phyloP scores from a whole-genome alignment of 768 basidiomycete species.

The Termitomyces sp. region DNA sequence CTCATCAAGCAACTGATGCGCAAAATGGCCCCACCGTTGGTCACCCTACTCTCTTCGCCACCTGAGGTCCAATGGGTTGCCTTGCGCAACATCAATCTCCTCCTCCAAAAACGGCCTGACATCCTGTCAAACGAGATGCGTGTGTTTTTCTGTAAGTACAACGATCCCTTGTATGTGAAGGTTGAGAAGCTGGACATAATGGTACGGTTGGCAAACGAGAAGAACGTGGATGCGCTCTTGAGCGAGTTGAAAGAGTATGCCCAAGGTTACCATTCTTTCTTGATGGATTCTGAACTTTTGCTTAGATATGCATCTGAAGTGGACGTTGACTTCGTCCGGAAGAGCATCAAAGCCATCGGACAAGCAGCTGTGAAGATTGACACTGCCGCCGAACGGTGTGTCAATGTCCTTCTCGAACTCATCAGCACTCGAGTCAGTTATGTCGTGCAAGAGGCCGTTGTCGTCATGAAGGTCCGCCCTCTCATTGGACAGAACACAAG shows the following conservation, averaged over 20 bases:
- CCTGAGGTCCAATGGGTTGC: slow-evolving; percentile 99
- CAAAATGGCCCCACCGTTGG: slow-evolving; percentile 97
- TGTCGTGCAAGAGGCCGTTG: slow-evolving; percentile 96
- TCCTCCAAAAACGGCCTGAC: slow-evolving; percentile 91
- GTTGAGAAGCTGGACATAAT: slow-evolving; percentile 98
- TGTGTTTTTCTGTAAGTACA: slow-evolving; percentile 99
- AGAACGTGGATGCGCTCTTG: slow-evolving; percentile 90
- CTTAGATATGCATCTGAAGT: slow-evolving; percentile 92
- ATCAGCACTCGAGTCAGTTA: slow-evolving; percentile 94
- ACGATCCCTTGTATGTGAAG: slow-evolving; percentile 98
- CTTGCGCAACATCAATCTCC: slow-evolving; percentile 91
- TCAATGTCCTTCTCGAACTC: slow-evolving; percentile 89
- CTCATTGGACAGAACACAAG: not conserved
- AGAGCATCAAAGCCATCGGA: slow-evolving; percentile 94
- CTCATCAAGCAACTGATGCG: slow-evolving; percentile 81
- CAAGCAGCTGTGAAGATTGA: slow-evolving; percentile 97
- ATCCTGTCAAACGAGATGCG: slow-evolving; percentile 95
- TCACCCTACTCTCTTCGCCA: slow-evolving; percentile 93
- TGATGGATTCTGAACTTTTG: not conserved
- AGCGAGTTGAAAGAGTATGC: slow-evolving; percentile 95
- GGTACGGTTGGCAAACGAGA: slow-evolving; percentile 88
- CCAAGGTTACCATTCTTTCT: not conserved
- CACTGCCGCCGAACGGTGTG: slow-evolving; percentile 88
- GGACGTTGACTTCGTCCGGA: slow-evolving; percentile 96
- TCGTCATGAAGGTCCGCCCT: slow-evolving; percentile 88